phyloP scores from a whole-genome alignment of 805 yeast genomes.

The Zygotorulaspora danielsina region DNA sequence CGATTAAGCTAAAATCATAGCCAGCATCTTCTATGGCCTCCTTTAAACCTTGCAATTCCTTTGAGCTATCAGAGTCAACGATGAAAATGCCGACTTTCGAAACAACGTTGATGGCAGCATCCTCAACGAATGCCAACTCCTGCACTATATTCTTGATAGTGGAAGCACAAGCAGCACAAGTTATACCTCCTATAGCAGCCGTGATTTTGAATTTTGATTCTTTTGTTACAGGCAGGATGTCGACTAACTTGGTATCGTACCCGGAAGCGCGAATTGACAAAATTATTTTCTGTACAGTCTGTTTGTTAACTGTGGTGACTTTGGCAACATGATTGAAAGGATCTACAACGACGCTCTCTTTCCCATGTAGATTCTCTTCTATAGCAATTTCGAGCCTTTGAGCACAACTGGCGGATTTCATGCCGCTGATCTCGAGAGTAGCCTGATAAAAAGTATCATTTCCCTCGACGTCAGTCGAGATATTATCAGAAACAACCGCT shows the following conservation, averaged over 20 bases:
- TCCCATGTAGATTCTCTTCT: slow-evolving; percentile 25
- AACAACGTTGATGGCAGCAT: slow-evolving; percentile 52
- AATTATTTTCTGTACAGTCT: slow-evolving; percentile 43
- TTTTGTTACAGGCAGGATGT: slow-evolving; percentile 54
- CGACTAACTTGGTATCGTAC: slow-evolving; percentile 49
- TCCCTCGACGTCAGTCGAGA: not conserved
- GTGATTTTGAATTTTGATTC: slow-evolving; percentile 47
- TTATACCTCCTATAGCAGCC: slow-evolving; percentile 68
- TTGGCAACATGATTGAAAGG: slow-evolving; percentile 50
- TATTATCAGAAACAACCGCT: not conserved
- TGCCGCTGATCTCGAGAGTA: slow-evolving; percentile 54
- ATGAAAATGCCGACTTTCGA: slow-evolving; percentile 62
- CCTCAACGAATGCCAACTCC: slow-evolving; percentile 49
- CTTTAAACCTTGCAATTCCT: slow-evolving; percentile 40
- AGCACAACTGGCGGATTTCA: slow-evolving; percentile 66
- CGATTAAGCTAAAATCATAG: slow-evolving; percentile 52
- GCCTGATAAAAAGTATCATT: slow-evolving; percentile 39
- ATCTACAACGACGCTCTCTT: slow-evolving; percentile 44
- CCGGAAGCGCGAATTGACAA: slow-evolving; percentile 45
- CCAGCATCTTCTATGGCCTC: slow-evolving; percentile 62
- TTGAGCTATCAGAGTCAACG: slow-evolving; percentile 41
- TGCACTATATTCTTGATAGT: slow-evolving; percentile 48
- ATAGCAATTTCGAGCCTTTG: slow-evolving; percentile 46
- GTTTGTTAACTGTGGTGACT: slow-evolving; percentile 50
- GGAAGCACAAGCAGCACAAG: slow-evolving; percentile 67